Percentiles rank a stretch among this genome's conserved stretches.
These are phyloP conservation scores for Alternaria panax DNA, from an alignment of 2,329 filamentous ascomycete genomes.

Conservation along the genomic window DNA sequence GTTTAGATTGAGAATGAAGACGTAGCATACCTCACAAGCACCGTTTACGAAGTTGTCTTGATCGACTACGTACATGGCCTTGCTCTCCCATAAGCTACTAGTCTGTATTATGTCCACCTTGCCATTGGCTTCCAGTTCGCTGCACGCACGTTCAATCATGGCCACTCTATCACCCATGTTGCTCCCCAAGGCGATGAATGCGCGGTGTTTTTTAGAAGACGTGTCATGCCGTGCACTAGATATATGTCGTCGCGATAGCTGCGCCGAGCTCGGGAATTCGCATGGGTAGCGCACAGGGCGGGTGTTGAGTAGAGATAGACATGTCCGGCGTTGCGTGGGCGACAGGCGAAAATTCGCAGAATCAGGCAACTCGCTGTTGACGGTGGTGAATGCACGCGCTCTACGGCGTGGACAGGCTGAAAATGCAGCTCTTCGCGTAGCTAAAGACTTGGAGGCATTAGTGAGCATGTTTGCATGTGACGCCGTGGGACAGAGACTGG, in stretches of 20 bases:
- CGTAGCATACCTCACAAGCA: conserved; percentile 77
- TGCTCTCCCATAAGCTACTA: conserved; percentile 91
- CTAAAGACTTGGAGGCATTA: conserved; percentile 7
- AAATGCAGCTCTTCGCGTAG: neutral
- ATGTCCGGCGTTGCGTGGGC: neutral
- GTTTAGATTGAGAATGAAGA: neutral
- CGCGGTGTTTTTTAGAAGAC: conserved; percentile 47
- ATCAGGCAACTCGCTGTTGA: neutral
- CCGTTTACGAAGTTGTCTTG: conserved; percentile 92
- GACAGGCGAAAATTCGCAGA: conserved; percentile 1
- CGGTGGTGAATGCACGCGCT: neutral
- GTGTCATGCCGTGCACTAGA: neutral
- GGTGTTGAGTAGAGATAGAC: neutral
- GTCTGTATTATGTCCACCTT: conserved; percentile 79
- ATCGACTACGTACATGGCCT: conserved; percentile 94
- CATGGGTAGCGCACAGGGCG: neutral
- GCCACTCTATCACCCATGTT: conserved; percentile 86
- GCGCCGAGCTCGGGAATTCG: neutral
- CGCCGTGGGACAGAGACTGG: conserved; percentile 12
- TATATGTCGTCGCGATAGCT: neutral
- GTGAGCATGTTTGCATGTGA: conserved; percentile 27
- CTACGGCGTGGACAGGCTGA: neutral
- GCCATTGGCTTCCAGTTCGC: conserved; percentile 71
- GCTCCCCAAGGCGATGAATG: conserved; percentile 89
- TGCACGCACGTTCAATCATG: conserved; percentile 85